Evolutionary conservation across 768 basidiomycete species (phyloP).

Genomic region (Leccinum fibrillosum): DNA sequence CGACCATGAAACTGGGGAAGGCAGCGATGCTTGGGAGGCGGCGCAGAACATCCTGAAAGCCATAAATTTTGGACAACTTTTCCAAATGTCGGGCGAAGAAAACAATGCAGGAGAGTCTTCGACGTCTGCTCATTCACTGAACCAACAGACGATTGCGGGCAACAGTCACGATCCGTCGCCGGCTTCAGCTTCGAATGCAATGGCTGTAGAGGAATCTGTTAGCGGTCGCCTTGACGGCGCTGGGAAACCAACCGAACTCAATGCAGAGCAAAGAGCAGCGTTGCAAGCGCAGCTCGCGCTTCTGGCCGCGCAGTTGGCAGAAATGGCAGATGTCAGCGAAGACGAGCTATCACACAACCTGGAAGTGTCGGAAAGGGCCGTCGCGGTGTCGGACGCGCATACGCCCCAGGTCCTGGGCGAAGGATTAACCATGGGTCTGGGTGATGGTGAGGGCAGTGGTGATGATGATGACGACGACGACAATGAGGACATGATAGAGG

Average conservation of each 20-base stretch:
- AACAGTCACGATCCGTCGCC: constrained; percentile 6
- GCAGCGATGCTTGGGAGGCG: constrained; percentile 70
- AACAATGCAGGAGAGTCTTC: constrained; percentile 15
- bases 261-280: constrained; percentile 54
- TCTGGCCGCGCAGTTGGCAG: constrained; percentile 68
- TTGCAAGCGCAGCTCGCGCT: constrained; percentile 73
- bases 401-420: neutral
- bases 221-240: constrained; percentile 4
- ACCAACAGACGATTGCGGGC: neutral
- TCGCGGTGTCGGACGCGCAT: neutral
- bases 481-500: constrained; percentile 29
- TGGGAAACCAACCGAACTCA: constrained; percentile 24
- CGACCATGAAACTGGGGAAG: constrained; percentile 37
- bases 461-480: constrained; percentile 12
- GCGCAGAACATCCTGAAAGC: constrained; percentile 76
- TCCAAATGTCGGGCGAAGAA: constrained; percentile 36
- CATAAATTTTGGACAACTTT: constrained; percentile 64
- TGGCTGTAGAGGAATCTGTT: neutral
- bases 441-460: constrained; percentile 9
- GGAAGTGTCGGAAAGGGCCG: constrained; percentile 9
- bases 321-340: constrained; percentile 49
- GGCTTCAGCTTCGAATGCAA: neutral
- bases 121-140: neutral
- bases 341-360: constrained; percentile 29
- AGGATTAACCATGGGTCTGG: constrained; percentile 4